Evolutionary conservation across 768 basidiomycete genomes (phyloP).

Genomic region (Boletus barrowsii): DNA sequence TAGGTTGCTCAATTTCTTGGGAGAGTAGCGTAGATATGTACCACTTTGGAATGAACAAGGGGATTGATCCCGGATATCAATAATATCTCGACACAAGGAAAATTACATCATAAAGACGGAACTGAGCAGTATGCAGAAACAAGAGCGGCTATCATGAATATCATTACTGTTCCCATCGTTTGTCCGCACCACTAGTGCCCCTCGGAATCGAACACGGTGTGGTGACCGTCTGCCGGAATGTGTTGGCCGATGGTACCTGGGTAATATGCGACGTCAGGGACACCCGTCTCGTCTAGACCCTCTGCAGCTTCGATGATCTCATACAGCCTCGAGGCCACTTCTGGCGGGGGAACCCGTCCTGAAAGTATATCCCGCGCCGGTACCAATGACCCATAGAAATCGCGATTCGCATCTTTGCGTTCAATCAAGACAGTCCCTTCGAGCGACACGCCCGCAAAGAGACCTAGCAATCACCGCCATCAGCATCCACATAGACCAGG

Average conservation of each 20-base stretch:
- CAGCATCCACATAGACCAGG: neutral
- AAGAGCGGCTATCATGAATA: neutral
- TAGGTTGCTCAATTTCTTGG: neutral
- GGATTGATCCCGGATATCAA: conserved; percentile 12
- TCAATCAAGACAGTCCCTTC: conserved; percentile 95
- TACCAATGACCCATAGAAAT: conserved; percentile 91
- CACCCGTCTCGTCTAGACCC: conserved; percentile 80
- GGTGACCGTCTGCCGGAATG: conserved; percentile 42
- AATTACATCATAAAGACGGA: neutral
- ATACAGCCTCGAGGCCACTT: conserved; percentile 88
- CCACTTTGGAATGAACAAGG: conserved; percentile 1
- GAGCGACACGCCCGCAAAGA: conserved; percentile 91
- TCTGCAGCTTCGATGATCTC: conserved; percentile 97
- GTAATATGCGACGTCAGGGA: conserved; percentile 79
- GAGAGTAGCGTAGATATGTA: neutral
- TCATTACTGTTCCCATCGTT: neutral
- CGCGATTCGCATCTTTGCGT: conserved; percentile 92
- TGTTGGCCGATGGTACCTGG: conserved; percentile 65
- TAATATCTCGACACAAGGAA: neutral
- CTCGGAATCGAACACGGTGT: conserved; percentile 78
- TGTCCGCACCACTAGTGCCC: conserved; percentile 23
- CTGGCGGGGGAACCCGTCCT: conserved; percentile 95
- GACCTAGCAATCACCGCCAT: conserved; percentile 44
- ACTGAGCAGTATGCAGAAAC: neutral
- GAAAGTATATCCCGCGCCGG: conserved; percentile 89